Conservation (phyloP, 306 rosid genomes). For the Dryas alaskensis region DNA sequence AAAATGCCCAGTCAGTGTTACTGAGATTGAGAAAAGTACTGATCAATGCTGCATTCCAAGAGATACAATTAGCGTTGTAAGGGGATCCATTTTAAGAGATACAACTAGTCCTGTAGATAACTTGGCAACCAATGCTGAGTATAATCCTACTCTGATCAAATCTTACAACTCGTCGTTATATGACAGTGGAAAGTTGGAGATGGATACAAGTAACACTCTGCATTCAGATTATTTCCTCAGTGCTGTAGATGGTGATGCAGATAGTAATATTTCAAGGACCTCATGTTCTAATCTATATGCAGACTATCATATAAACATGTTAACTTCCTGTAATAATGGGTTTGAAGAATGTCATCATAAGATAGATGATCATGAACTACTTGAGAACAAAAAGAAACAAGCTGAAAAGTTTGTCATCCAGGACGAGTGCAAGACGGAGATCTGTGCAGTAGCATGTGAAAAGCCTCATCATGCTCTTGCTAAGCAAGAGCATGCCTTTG, state of each 20-base stretch:
- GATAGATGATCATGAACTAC: constrained; percentile 41
- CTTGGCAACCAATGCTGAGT: constrained; percentile 28
- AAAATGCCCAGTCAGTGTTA: constrained; percentile 26
- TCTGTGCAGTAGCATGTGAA: constrained; percentile 28
- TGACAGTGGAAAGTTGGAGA: constrained; percentile 28
- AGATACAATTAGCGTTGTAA: constrained; percentile 8
- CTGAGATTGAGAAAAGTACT: constrained; percentile 34
- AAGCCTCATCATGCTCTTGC: constrained; percentile 45
- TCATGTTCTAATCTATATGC: constrained; percentile 35
- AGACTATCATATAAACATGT: constrained; percentile 38
- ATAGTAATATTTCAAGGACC: constrained; percentile 31
- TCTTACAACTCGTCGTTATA: constrained; percentile 23
- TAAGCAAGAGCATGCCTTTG: constrained; percentile 85
- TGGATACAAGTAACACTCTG: constrained; percentile 36
- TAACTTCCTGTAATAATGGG: constrained; percentile 32
- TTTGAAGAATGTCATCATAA: constrained; percentile 30
- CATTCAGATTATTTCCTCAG: constrained; percentile 52
- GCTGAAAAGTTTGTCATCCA: constrained; percentile 24
- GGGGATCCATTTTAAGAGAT: constrained; percentile 33
- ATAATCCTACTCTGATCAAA: constrained; percentile 23
- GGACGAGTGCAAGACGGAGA: constrained; percentile 36
- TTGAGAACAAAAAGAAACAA: constrained; percentile 35
- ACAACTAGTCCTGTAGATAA: constrained; percentile 23
- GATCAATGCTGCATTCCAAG: constrained; percentile 22
- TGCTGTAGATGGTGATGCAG: constrained; percentile 29